These are phyloP conservation scores for Albugo candida DNA, from an alignment of 352 stramenopile genomes.

Conservation along the genomic window DNA sequence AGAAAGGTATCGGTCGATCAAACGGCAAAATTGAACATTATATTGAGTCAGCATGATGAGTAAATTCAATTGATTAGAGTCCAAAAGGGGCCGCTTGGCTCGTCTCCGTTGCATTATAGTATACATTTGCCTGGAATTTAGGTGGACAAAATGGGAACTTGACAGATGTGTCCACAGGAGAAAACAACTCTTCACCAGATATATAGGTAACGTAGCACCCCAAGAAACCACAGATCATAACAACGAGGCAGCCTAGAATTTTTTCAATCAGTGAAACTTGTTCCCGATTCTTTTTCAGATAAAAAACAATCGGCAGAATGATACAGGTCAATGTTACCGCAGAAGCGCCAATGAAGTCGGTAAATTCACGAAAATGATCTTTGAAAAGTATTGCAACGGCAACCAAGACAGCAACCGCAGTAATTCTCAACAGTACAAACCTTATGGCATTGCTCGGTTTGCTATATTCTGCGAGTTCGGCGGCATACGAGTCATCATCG, in stretches of 20 bases:
- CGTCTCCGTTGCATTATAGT: background rate
- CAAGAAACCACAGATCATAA: background rate
- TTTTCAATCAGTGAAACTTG: background rate
- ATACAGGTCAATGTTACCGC: slow-evolving; percentile 8
- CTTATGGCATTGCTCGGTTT: background rate
- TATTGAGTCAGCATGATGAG: no score
- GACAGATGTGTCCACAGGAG: background rate
- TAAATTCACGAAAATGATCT: slow-evolving; percentile 9
- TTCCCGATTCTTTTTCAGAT: slow-evolving; percentile 1
- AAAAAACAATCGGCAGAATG: slow-evolving; percentile 10
- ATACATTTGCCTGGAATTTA: background rate
- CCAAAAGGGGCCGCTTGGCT: no score
- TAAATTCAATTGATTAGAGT: no score
- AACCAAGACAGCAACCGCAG: slow-evolving; percentile 4
- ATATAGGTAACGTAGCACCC: background rate
- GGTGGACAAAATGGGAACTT: background rate
- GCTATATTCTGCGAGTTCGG: no score
- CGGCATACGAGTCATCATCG: no score
- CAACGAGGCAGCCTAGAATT: background rate
- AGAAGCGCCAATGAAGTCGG: slow-evolving; percentile 11
- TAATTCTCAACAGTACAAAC: background rate
- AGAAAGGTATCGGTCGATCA: no score
- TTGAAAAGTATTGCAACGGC: slow-evolving; percentile 4
- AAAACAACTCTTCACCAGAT: background rate
- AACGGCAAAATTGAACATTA: no score